Base-by-base conservation (phyloP, 768 basidiomycete species). In the Strobilomyces dryophilus region DNA sequence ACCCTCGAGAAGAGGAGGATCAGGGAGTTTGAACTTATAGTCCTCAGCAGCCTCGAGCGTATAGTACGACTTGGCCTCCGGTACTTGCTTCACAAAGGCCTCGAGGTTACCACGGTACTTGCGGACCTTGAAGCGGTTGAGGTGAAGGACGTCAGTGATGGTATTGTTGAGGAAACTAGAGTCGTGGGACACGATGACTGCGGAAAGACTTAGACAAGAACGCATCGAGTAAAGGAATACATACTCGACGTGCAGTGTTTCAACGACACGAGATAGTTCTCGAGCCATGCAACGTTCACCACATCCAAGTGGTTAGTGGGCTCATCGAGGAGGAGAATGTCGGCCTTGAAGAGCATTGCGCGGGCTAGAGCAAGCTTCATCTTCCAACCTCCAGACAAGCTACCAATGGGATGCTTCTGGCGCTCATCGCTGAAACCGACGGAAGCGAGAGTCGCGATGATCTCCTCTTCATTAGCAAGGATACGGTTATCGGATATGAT, bases 331-430 rank as follows among this genome's bases (percentile, higher is more conserved):
- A 97, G 76, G 47, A 98, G 85, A 66, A 98, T 98, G 66, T 98
- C 95, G 57, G 95, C 95, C 78, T 89, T 91, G 89, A 98, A 98
- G 42, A 98, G 80, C 85, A 98, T 95, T 46, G 95, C 95, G 57
- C 95, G 84, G 53, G 95, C 95, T 56, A 98, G 84, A 37, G 95
- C 95, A 58, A 98, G 87, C 82, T 97, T 98, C 95, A 98, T 98
- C 83, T 98, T 98, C 95, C 95, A 97, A 79, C 95, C 95, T 82
- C 95, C 95, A 41, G 95, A 98, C 37, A 98, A 77, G 53, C 84
- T 84, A 59, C 94, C 92, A 60, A 97, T 97, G 37, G 92, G 74
- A 57, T 89, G 79, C 59, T 74, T 77, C 75, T 97, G 95, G 59
- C 94, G 86, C 64, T 85, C 89, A 56, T 87, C 89, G 58, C 74